These are phyloP conservation scores for Luvunga scandens DNA, from an alignment of 345 rosid genomes.

Conservation along the genomic window DNA sequence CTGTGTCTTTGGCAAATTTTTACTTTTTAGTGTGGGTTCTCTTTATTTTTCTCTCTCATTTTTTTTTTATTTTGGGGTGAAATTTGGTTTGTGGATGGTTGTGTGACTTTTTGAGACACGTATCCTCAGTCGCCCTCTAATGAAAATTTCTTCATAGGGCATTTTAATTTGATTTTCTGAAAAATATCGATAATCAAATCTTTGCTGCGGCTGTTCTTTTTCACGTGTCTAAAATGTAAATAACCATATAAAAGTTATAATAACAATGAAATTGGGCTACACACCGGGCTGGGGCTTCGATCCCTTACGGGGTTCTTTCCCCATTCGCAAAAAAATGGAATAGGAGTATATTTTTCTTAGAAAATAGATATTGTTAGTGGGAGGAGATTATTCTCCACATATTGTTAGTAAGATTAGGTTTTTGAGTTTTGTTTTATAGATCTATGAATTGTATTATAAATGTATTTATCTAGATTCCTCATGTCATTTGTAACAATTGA, in stretches of 20 bases:
- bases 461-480: no score
- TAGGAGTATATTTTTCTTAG: no score
- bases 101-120: not conserved
- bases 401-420: no score
- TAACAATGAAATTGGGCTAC: not conserved
- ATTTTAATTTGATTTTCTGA: not conserved
- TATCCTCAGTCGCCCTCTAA: not conserved
- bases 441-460: no score
- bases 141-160: not conserved
- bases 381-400: no score
- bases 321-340: no score
- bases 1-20: not conserved
- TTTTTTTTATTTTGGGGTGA: not conserved
- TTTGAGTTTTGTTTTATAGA: no score
- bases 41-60: not conserved
- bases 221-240: not conserved
- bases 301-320: no score
- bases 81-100: constrained; percentile 9
- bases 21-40: not conserved
- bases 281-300: no score
- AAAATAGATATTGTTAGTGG: no score
- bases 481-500: no score
- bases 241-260: not conserved
- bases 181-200: not conserved
- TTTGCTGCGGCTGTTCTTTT: not conserved